These are phyloP conservation scores for Ambispora gerdemannii DNA, from an alignment of 192 early-diverging fungal genomes.

Conservation along the genomic window DNA sequence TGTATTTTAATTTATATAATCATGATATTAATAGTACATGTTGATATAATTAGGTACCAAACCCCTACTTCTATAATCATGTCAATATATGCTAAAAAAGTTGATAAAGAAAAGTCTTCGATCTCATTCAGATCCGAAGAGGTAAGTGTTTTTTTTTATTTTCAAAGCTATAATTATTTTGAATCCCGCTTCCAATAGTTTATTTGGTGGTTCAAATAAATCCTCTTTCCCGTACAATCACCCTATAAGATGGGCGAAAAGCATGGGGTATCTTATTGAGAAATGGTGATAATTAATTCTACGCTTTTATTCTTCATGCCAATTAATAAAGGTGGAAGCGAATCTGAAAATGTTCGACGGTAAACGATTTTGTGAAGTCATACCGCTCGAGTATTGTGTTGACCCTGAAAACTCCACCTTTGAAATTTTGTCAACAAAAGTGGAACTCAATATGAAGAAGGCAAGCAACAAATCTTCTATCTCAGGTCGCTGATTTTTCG, in stretches of 20 bases:
- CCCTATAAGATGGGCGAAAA: too few species aligned
- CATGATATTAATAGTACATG: too few species aligned
- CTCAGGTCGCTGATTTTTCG: too few species aligned
- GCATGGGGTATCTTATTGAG: too few species aligned
- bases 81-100: slow-evolving; percentile 92
- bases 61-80: slow-evolving; percentile 79
- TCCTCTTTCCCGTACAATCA: too few species aligned
- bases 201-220: too few species aligned
- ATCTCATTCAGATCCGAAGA: slow-evolving; percentile 65
- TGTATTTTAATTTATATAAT: too few species aligned
- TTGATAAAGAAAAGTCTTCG: slow-evolving; percentile 64
- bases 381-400: slow-evolving; percentile 73
- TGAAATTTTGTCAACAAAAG: slow-evolving; percentile 73
- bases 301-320: not conserved
- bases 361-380: slow-evolving; percentile 65
- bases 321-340: slow-evolving; percentile 50
- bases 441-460: slow-evolving; percentile 77
- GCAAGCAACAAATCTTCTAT: too few species aligned
- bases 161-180: too few species aligned
- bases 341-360: slow-evolving; percentile 78
- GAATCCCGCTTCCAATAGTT: too few species aligned
- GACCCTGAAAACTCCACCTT: slow-evolving; percentile 61
- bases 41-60: slow-evolving; percentile 89
- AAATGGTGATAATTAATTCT: too few species aligned
- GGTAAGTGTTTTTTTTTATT: too few species aligned